phyloP scores from a whole-genome alignment of 768 basidiomycete species.

The Dentipellis fragilis region DNA sequence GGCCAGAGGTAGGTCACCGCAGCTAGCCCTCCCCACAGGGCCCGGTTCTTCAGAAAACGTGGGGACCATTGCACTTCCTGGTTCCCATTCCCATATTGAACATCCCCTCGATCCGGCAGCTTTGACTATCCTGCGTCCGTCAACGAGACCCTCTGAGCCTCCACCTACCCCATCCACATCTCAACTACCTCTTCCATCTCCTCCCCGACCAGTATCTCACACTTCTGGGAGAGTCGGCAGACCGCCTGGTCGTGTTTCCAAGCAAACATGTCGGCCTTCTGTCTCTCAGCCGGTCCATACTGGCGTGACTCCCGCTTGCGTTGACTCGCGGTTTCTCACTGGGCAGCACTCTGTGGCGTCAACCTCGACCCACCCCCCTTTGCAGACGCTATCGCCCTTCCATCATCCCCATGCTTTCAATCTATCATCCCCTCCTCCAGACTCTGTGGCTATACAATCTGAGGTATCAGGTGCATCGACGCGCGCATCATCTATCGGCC shows the following conservation, averaged over 20 bases:
- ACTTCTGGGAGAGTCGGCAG: too few species aligned
- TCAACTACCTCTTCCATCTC: slow-evolving; percentile 24
- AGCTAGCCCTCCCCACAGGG: slow-evolving; percentile 49
- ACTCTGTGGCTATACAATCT: neutral
- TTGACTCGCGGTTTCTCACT: too few species aligned
- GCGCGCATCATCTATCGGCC: slow-evolving; percentile 8
- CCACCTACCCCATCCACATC: too few species aligned
- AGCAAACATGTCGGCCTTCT: too few species aligned
- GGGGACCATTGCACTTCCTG: slow-evolving; percentile 98
- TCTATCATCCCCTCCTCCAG: neutral
- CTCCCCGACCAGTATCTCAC: slow-evolving; percentile 17
- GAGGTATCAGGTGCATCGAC: slow-evolving; percentile 1
- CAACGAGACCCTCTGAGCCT: neutral
- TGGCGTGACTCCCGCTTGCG: too few species aligned
- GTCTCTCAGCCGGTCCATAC: too few species aligned
- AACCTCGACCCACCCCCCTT: too few species aligned
- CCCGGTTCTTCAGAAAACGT: slow-evolving; percentile 64
- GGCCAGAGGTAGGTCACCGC: slow-evolving; percentile 40
- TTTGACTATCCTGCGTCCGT: slow-evolving; percentile 26
- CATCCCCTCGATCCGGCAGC: slow-evolving; percentile 72
- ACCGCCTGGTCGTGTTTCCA: too few species aligned
- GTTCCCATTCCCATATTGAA: slow-evolving; percentile 86
- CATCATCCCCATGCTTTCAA: too few species aligned
- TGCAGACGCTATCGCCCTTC: too few species aligned
- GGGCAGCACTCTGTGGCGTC: too few species aligned